These are phyloP conservation scores for Arthrinium puccinioides DNA, from an alignment of 2,329 filamentous ascomycete genomes.

Conservation along the genomic window DNA sequence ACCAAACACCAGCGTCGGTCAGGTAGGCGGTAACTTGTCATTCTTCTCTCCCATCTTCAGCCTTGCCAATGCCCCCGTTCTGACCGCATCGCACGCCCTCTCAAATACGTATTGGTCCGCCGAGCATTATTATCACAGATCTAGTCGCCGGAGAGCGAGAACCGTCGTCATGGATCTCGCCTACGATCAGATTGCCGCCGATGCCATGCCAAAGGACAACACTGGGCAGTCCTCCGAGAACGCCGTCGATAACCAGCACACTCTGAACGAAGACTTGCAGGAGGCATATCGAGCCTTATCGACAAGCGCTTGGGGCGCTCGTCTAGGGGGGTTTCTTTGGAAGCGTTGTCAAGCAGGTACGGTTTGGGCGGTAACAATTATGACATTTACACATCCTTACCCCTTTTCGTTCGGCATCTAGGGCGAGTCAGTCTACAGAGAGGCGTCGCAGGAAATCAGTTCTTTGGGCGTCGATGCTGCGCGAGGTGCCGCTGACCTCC, in stretches of 20 bases:
- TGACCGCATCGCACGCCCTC: no score
- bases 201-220: conserved; percentile 57
- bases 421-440: conserved; percentile 76
- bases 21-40: no score
- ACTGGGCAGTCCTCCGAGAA: conserved; percentile 32
- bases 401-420: conserved; percentile 25
- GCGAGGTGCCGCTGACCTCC: conserved; percentile 68
- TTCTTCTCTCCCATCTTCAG: no score
- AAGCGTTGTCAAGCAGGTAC: conserved; percentile 85
- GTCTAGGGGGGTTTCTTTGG: conserved; percentile 83
- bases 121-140: no score
- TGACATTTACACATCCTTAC: no score
- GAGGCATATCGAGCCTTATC: conserved; percentile 94
- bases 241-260: conserved; percentile 31
- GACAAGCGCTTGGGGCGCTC: conserved; percentile 82
- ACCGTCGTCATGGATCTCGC: conserved; percentile 81
- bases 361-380: no score
- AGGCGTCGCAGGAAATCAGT: conserved; percentile 77
- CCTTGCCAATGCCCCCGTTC: no score
- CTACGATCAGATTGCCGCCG: conserved; percentile 93
- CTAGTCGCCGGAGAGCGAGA: no score
- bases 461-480: conserved; percentile 74
- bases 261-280: conserved; percentile 82
- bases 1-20: no score
- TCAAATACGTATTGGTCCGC: no score